Base-by-base conservation (phyloP, 2,329 filamentous ascomycete genomes). In the Fusarium oligoseptatum region DNA sequence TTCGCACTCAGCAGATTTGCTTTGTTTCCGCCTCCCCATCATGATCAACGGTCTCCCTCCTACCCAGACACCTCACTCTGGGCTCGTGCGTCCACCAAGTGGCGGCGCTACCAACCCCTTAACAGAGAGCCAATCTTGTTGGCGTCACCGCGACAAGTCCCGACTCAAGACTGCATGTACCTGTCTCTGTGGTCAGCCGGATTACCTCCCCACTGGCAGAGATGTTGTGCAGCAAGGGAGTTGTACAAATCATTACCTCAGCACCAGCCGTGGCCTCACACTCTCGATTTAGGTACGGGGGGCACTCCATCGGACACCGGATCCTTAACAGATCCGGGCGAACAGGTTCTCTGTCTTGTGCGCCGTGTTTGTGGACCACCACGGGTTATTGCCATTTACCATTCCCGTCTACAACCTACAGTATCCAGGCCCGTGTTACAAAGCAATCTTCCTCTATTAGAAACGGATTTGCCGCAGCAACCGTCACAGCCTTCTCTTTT, bases 31-130 rank as follows among this genome's bases (percentile, higher is more conserved):
- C 55, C 14, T 57, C 55, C 20, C 34, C 20, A 48, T 61, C 39
- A 61, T 61, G 24, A 61, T 62, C 41, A 62, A 50, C 32, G 20
- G 14, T 9, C 45, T 50, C 45, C 58, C 41, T 34, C 43, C 45
- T n/a, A 27, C 45, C 6, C 6, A 12, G 50, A 63, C 39, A 45
- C 50, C 72, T 73, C 72, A 60, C 68, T 73, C 58, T 70, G 72
- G 72, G 72, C 68, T 75, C 72, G 69, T 70, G 72, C 72, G 60
- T 50, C 62, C 60, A 74, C 68, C 62, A 61, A 45, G 77, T 73
- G 69, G 74, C 69, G 69, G 66, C 77, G 64, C 74, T 78, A 74
- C 68, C 74, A 72, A 43, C 77, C 77, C 77, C 77, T 79, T 78
- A 78, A 73, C 68, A 72, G n/a, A 43, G 41, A 50, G 64, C 70